phyloP scores from a whole-genome alignment of 768 basidiomycete genomes.

The Boletus fagicola region DNA sequence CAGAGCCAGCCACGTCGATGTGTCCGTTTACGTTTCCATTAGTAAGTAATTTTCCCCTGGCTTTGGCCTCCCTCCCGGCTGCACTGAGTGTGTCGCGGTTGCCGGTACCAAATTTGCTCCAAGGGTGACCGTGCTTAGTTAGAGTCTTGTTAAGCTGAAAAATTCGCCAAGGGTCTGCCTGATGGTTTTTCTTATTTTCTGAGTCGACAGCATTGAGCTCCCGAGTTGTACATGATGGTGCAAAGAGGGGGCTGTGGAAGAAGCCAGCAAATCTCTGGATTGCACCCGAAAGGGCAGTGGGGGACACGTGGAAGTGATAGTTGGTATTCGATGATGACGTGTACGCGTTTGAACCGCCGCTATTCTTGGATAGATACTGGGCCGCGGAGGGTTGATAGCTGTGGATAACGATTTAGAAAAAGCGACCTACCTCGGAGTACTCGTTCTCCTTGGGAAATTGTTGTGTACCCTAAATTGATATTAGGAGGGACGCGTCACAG shows the following conservation, averaged over 20 bases:
- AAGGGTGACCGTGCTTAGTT: slow-evolving; percentile 73
- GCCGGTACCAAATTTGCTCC: slow-evolving; percentile 91
- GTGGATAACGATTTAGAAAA: background rate
- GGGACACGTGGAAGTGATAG: slow-evolving; percentile 74
- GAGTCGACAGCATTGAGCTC: slow-evolving; percentile 97
- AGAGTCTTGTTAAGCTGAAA: slow-evolving; percentile 93
- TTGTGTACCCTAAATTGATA: slow-evolving; percentile 60
- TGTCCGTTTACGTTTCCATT: slow-evolving; percentile 28
- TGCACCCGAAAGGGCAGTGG: slow-evolving; percentile 61
- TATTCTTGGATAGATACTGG: slow-evolving; percentile 76
- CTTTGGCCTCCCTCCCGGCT: slow-evolving; percentile 56
- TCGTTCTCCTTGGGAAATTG: slow-evolving; percentile 92
- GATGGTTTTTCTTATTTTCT: slow-evolving; percentile 95
- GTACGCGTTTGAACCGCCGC: slow-evolving; percentile 89
- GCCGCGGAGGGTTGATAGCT: background rate
- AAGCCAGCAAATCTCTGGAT: slow-evolving; percentile 80
- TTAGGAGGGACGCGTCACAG: background rate
- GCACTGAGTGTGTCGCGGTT: slow-evolving; percentile 70
- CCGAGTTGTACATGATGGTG: slow-evolving; percentile 77
- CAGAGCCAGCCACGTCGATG: slow-evolving; percentile 15
- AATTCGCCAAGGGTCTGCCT: slow-evolving; percentile 87
- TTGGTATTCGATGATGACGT: slow-evolving; percentile 92
- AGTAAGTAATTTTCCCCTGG: slow-evolving; percentile 41
- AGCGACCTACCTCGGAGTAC: slow-evolving; percentile 69
- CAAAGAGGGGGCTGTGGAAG: slow-evolving; percentile 91